These are phyloP conservation scores for Alternaria brassicicola DNA, from an alignment of 2,329 filamentous ascomycete genomes.

Conservation along the genomic window DNA sequence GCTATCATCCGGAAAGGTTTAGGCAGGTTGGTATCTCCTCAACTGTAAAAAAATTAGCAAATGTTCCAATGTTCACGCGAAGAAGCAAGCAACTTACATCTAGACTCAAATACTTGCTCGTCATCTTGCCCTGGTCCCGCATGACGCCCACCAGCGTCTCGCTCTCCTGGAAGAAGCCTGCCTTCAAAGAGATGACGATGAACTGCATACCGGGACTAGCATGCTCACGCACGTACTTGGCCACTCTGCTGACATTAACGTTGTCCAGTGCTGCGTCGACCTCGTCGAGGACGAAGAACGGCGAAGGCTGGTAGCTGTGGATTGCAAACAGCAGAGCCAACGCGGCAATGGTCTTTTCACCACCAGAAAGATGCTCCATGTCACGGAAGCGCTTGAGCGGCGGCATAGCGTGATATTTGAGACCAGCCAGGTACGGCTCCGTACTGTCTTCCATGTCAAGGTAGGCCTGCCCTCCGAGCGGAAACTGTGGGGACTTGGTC, in stretches of 20 bases:
- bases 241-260: conserved; percentile 93
- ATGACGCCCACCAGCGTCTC: conserved; percentile 96
- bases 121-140: conserved; percentile 92
- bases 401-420: conserved; percentile 99
- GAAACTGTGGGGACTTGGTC: conserved; percentile 87
- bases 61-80: not conserved
- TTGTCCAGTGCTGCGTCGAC: conserved; percentile 98
- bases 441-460: conserved; percentile 96
- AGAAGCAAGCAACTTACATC: conserved; percentile 72
- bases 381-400: conserved; percentile 97
- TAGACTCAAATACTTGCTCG: conserved; percentile 85
- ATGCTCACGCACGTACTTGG: conserved; percentile 94
- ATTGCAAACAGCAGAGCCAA: conserved; percentile 96
- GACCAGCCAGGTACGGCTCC: conserved; percentile 91
- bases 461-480: conserved; percentile 85
- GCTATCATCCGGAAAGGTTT: not conserved
- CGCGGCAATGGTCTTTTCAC: conserved; percentile 98
- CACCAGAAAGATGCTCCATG: conserved; percentile 97
- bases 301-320: conserved; percentile 91
- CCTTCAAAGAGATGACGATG: conserved; percentile 96
- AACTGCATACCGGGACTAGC: conserved; percentile 98
- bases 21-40: conserved; percentile 12
- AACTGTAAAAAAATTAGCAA: conserved; percentile 8
- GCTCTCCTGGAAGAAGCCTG: conserved; percentile 92
- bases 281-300: conserved; percentile 98